Percentiles rank a stretch among this genome's conserved stretches.
Conservation (phyloP, 768 basidiomycete genomes). For the Podaxis sp. region DNA sequence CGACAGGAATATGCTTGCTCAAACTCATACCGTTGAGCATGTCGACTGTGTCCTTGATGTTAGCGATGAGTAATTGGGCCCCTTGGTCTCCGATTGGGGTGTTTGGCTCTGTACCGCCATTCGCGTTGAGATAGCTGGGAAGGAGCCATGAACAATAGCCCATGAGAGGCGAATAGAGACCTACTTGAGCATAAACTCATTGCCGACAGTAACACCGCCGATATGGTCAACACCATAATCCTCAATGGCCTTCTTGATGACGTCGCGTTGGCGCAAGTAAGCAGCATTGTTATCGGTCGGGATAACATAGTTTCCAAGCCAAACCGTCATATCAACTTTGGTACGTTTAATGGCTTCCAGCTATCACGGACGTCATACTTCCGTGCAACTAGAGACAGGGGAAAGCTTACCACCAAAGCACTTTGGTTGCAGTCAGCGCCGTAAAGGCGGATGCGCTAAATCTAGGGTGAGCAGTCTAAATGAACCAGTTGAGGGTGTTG, state of each 20-base stretch:
- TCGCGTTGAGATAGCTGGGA: conserved; percentile 55
- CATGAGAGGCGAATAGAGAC: conserved; percentile 18
- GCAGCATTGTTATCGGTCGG: conserved; percentile 64
- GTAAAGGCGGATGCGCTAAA: conserved; percentile 75
- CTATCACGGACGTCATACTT: conserved; percentile 26
- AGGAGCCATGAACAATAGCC: conserved; percentile 1
- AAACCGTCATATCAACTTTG: conserved; percentile 84
- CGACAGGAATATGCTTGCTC: conserved; percentile 61
- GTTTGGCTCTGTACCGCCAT: conserved; percentile 55
- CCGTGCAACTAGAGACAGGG: background rate
- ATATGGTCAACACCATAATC: conserved; percentile 79
- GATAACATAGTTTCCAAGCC: conserved; percentile 67
- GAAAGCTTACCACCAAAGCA: conserved; percentile 59
- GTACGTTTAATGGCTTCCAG: conserved; percentile 90
- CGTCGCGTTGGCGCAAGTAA: conserved; percentile 70
- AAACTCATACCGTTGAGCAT: conserved; percentile 59
- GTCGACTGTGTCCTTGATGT: conserved; percentile 65
- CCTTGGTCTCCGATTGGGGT: conserved; percentile 58
- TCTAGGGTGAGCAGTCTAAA: background rate
- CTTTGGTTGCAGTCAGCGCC: conserved; percentile 87
- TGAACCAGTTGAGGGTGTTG: conserved; percentile 20
- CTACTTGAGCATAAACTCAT: conserved; percentile 85
- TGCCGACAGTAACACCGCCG: conserved; percentile 85
- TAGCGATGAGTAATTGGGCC: conserved; percentile 58
- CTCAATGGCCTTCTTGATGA: conserved; percentile 66